Conservation (phyloP, 2,329 filamentous ascomycete genomes). For the Fusarium ambrosium region DNA sequence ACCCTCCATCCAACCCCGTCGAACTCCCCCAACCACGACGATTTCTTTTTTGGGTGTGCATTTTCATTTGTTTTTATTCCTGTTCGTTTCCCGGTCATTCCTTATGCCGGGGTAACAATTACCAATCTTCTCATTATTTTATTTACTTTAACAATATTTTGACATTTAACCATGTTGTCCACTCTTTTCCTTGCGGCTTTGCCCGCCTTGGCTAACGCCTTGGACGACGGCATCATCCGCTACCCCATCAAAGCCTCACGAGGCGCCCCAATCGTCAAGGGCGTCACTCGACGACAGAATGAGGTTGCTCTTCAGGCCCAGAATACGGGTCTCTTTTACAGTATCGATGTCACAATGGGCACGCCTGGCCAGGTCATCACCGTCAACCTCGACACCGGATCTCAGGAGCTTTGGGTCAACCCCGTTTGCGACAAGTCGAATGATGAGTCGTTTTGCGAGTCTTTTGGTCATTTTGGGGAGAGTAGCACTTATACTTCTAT, state of each 20-base stretch:
- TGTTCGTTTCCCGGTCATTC: constrained; percentile 42
- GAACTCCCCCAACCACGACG: not conserved
- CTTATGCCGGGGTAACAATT: constrained; percentile 41
- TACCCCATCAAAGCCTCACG: constrained; percentile 48
- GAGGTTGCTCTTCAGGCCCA: constrained; percentile 44
- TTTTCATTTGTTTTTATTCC: constrained; percentile 12
- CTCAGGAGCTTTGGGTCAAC: constrained; percentile 59
- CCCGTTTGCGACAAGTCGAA: constrained; percentile 53
- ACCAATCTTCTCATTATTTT: constrained; percentile 8
- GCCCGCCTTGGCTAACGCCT: constrained; percentile 45
- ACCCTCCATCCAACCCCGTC: constrained; percentile 16
- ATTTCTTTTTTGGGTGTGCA: constrained; percentile 15
- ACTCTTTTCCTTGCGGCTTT: constrained; percentile 48
- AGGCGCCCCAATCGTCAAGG: constrained; percentile 48
- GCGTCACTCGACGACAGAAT: constrained; percentile 48
- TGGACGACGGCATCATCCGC: constrained; percentile 46
- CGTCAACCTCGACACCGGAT: constrained; percentile 59
- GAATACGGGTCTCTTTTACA: constrained; percentile 54
- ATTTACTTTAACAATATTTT: not conserved
- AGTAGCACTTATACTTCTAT: constrained; percentile 49
- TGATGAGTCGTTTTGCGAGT: constrained; percentile 46
- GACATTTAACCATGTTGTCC: constrained; percentile 47
- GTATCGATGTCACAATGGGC: constrained; percentile 55
- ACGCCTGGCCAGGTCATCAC: constrained; percentile 55
- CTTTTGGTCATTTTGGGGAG: constrained; percentile 49